Conservation (phyloP, 345 rosid species). For the Limnanthes douglasii region DNA sequence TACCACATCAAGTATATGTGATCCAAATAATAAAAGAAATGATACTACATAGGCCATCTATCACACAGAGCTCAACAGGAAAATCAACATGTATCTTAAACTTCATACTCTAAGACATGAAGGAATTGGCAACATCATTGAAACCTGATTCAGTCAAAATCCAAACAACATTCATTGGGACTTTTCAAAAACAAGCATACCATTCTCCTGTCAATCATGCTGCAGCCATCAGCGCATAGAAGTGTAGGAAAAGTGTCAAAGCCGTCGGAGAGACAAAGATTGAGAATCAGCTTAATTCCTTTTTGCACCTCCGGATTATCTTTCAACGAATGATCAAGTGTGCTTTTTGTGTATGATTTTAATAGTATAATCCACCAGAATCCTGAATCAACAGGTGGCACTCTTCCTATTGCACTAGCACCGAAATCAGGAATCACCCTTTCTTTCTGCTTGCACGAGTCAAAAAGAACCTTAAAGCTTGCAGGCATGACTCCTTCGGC, state of each 20-base stretch:
- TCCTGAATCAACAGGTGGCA: too few relatives aligned
- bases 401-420: too few relatives aligned
- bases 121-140: too few relatives aligned
- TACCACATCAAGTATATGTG: too few relatives aligned
- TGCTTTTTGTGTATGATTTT: conserved; percentile 37
- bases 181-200: conserved; percentile 8
- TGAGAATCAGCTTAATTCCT: conserved; percentile 37
- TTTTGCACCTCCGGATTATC: conserved; percentile 37
- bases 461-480: too few relatives aligned
- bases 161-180: background rate
- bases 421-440: conserved; percentile 37
- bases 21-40: background rate
- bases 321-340: conserved; percentile 26
- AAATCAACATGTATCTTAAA: too few relatives aligned
- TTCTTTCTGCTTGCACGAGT: conserved; percentile 16
- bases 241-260: conserved; percentile 56
- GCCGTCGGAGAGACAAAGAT: conserved; percentile 38
- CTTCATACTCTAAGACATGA: too few relatives aligned
- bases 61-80: too few relatives aligned
- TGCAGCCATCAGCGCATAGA: conserved; percentile 49
- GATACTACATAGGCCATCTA: too few relatives aligned
- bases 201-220: conserved; percentile 58
- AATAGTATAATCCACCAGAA: conserved; percentile 65
- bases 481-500: conserved; percentile 57
- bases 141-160: too few relatives aligned